Base-by-base conservation (phyloP, 768 basidiomycete species). In the Jaapia argillacea region DNA sequence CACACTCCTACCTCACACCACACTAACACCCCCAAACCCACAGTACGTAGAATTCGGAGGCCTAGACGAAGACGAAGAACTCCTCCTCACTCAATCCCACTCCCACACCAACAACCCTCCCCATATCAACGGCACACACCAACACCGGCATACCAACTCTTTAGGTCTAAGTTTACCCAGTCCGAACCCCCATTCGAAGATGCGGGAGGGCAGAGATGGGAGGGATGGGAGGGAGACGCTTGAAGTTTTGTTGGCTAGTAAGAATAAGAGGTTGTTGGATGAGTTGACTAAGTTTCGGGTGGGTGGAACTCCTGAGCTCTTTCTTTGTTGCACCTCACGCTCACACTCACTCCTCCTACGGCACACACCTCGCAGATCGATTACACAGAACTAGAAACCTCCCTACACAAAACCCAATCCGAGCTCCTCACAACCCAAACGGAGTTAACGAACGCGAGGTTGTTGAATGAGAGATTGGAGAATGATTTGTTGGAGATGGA, bases 21-120 rank as follows among this genome's bases (percentile, higher is more conserved):
- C n/a, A n/a, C n/a, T n/a, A n/a, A n/a, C n/a, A n/a, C n/a, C n/a
- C n/a, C n/a, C n/a, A n/a, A n/a, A n/a, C n/a, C 48, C 10, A 24
- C 52, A 98, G 96, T 97, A 84, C 52, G 93, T 99, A 45, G 94
- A 98, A 57, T 98, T 98, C 57, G 82, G 87, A 5, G 89, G 90
- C 6, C 73, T 90, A 24, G 89, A 94, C 26, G 79, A 81, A 26
- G 79, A 85, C 41, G 75, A 73, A 14, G 79, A 77, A 18, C 77
- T n/a, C n/a, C n/a, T n/a, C n/a, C n/a, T n/a, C n/a, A n/a, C n/a
- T n/a, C n/a, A n/a, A n/a, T n/a, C n/a, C n/a, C n/a, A n/a, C n/a
- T n/a, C n/a, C n/a, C n/a, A n/a, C n/a, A n/a, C n/a, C n/a, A n/a
- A n/a, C n/a, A n/a, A n/a, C n/a, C n/a, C n/a, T n/a, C 13, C 51